Percentiles rank a stretch among this genome's conserved stretches.
These are phyloP conservation scores for Fomitopsis palustris DNA, from an alignment of 1,284 basidiomycete genomes.

Conservation along the genomic window DNA sequence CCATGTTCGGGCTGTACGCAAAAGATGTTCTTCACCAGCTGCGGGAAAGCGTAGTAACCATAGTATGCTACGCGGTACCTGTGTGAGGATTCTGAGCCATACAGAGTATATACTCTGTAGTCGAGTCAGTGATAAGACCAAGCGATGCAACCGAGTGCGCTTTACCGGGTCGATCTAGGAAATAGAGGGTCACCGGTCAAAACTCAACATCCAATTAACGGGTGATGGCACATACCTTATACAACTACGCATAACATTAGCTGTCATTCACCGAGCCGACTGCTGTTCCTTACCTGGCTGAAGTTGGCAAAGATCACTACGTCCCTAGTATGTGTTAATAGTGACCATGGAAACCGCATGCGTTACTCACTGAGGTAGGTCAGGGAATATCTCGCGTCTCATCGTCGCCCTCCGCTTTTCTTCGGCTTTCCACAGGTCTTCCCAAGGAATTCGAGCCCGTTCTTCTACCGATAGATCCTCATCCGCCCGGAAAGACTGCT, in stretches of 20 bases:
- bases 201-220: background rate
- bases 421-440: conserved; percentile 45
- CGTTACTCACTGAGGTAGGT: conserved; percentile 39
- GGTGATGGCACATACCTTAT: conserved; percentile 35
- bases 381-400: conserved; percentile 43
- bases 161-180: conserved; percentile 46
- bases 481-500: conserved; percentile 41
- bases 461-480: conserved; percentile 27
- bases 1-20: conserved; percentile 46
- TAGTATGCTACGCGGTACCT: conserved; percentile 51
- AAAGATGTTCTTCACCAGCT: conserved; percentile 50
- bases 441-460: conserved; percentile 16
- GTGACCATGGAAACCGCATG: background rate
- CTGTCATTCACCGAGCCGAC: background rate
- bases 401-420: conserved; percentile 41
- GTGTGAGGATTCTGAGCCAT: conserved; percentile 52
- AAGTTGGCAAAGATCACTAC: conserved; percentile 61
- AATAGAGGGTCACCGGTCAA: background rate
- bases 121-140: background rate
- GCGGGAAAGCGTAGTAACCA: conserved; percentile 62
- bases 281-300: conserved; percentile 44
- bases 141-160: background rate
- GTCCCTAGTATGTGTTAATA: conserved; percentile 27
- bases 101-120: conserved; percentile 44
- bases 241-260: conserved; percentile 33